phyloP scores from a whole-genome alignment of 352 stramenopile genomes.

The Phytophthora podocarpi region DNA sequence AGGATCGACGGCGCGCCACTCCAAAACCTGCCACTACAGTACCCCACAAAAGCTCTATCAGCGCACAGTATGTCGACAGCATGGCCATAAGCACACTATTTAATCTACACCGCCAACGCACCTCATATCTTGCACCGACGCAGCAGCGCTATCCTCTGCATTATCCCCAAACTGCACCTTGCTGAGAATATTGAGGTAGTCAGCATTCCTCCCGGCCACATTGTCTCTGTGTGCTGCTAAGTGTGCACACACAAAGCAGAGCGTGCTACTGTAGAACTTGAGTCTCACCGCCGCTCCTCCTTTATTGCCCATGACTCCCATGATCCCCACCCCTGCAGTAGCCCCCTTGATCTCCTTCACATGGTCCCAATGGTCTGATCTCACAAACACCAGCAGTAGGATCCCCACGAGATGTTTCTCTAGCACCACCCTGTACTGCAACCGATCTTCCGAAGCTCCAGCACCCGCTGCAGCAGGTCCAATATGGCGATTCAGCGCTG shows the following conservation, averaged over 20 bases:
- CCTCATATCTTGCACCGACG: slow-evolving; percentile 36
- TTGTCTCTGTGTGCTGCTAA: slow-evolving; percentile 99
- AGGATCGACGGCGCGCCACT: slow-evolving; percentile 79
- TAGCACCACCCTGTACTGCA: slow-evolving; percentile 77
- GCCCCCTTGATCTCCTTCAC: slow-evolving; percentile 91
- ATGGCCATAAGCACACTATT: no score
- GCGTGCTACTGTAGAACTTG: slow-evolving; percentile 96
- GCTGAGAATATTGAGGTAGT: slow-evolving; percentile 98
- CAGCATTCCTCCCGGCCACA: slow-evolving; percentile 95
- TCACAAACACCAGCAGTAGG: slow-evolving; percentile 96
- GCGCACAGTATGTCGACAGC: neutral
- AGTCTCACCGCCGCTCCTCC: slow-evolving; percentile 96
- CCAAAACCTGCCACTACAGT: slow-evolving; percentile 42
- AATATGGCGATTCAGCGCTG: slow-evolving; percentile 89
- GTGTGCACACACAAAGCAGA: slow-evolving; percentile 99
- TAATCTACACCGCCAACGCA: slow-evolving; percentile 5
- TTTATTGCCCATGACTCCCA: slow-evolving; percentile 99
- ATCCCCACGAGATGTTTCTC: slow-evolving; percentile 97
- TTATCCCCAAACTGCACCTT: slow-evolving; percentile 94
- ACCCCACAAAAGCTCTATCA: slow-evolving; percentile 7
- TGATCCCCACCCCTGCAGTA: slow-evolving; percentile 96
- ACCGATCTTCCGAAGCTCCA: slow-evolving; percentile 6
- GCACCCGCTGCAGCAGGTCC: slow-evolving; percentile 7
- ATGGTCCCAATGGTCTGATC: slow-evolving; percentile 62
- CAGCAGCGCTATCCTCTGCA: slow-evolving; percentile 16